Conservation (phyloP, 495 filamentous ascomycete genomes). For the Xylaria bambusicola region DNA sequence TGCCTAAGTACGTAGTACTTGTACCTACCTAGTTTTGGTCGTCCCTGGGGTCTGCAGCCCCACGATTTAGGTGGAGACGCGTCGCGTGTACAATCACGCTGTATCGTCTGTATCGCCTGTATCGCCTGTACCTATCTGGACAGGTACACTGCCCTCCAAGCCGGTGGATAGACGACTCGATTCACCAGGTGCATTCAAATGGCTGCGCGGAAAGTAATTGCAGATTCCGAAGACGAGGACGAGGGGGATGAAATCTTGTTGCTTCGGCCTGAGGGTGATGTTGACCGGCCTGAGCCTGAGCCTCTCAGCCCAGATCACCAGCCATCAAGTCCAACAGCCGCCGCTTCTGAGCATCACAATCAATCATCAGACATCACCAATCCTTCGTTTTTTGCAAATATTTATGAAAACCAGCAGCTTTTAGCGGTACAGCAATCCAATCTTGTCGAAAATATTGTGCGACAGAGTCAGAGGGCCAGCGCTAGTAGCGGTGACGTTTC, state of each 20-base stretch:
- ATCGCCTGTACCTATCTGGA: background rate
- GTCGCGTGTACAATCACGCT: conserved; percentile 18
- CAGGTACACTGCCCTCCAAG: too few species aligned
- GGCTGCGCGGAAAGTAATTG: conserved; percentile 29
- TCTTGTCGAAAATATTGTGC: conserved; percentile 33
- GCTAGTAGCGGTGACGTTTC: conserved; percentile 29
- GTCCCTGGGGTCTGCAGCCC: too few species aligned
- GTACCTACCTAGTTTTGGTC: too few species aligned
- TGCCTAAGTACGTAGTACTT: too few species aligned
- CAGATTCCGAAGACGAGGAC: conserved; percentile 36
- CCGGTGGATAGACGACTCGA: conserved; percentile 14
- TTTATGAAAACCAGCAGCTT: conserved; percentile 28
- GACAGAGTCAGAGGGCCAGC: conserved; percentile 33
- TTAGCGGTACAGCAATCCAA: conserved; percentile 26
- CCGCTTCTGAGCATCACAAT: conserved; percentile 8
- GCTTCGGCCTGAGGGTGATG: conserved; percentile 17
- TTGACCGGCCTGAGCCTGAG: conserved; percentile 26
- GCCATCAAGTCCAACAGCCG: conserved; percentile 15
- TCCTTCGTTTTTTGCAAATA: conserved; percentile 29
- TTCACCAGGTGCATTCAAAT: conserved; percentile 24
- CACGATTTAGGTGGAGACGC: conserved; percentile 6
- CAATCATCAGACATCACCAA: conserved; percentile 25
- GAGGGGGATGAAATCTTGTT: conserved; percentile 21
- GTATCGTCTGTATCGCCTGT: background rate
- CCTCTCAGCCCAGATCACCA: conserved; percentile 26